These are phyloP conservation scores for Lipomyces yamadae DNA, from an alignment of 805 yeast species.

Conservation along the genomic window DNA sequence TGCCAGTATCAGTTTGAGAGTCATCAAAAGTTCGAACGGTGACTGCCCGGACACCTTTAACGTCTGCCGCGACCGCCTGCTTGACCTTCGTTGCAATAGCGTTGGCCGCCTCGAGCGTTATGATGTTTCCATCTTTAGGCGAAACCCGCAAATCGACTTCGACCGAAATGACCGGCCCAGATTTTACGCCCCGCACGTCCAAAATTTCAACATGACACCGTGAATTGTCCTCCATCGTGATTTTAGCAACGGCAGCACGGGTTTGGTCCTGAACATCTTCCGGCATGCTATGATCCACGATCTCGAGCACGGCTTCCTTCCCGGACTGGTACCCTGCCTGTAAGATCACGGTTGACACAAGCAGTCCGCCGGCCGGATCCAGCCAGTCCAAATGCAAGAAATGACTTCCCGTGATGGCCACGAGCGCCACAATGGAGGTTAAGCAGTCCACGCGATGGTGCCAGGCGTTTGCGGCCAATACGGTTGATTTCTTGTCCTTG, in stretches of 20 bases:
- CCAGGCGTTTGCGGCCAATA: slow-evolving; percentile 96
- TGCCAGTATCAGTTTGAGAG: slow-evolving; percentile 11
- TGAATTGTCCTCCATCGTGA: not conserved
- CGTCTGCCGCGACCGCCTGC: slow-evolving; percentile 18
- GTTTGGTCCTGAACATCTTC: slow-evolving; percentile 20
- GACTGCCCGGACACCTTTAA: slow-evolving; percentile 22
- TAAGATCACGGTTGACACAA: slow-evolving; percentile 81
- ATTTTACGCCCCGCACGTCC: slow-evolving; percentile 29
- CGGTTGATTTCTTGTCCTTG: slow-evolving; percentile 76
- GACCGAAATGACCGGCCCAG: slow-evolving; percentile 33
- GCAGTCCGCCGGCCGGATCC: slow-evolving; percentile 89
- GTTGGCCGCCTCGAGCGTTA: slow-evolving; percentile 25
- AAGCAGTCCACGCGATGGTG: slow-evolving; percentile 95
- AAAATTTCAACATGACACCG: slow-evolving; percentile 10
- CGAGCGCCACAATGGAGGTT: slow-evolving; percentile 87
- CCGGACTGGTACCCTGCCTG: slow-evolving; percentile 84
- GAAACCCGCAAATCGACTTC: slow-evolving; percentile 28
- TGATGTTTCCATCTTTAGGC: not conserved
- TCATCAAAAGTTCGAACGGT: slow-evolving; percentile 30
- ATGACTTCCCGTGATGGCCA: slow-evolving; percentile 85
- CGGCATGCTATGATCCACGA: slow-evolving; percentile 61
- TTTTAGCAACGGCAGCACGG: slow-evolving; percentile 14
- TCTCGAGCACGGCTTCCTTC: slow-evolving; percentile 69
- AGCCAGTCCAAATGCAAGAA: slow-evolving; percentile 78
- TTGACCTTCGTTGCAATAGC: slow-evolving; percentile 16